A percentile compares a stretch with the other conserved stretches of the same genome.
Evolutionary conservation across 805 yeast species (phyloP).

Genomic region (Metschnikowia lachancei): DNA sequence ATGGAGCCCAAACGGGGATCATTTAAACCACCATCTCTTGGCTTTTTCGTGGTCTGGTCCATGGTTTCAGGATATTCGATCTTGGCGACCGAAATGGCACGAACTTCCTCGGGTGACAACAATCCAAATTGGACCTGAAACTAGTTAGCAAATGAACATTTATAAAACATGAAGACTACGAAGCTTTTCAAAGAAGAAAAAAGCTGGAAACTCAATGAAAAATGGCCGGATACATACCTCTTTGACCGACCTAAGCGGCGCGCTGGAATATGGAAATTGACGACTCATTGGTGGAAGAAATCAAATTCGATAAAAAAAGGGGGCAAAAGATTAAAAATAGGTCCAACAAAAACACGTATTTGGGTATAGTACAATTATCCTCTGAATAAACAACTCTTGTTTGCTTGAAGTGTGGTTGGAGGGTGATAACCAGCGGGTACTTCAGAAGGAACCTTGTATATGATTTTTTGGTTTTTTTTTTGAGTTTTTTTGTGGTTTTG

Average conservation of each 20-base stretch:
- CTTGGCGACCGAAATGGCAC: slow-evolving; percentile 97
- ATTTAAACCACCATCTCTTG: slow-evolving; percentile 94
- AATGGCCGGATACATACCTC: slow-evolving; percentile 58
- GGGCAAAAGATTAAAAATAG: background rate
- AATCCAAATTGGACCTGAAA: slow-evolving; percentile 88
- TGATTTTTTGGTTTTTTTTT: slow-evolving; percentile 3
- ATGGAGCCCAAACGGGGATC: slow-evolving; percentile 97
- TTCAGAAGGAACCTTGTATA: background rate
- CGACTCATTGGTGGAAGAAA: slow-evolving; percentile 37
- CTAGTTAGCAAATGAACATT: slow-evolving; percentile 17
- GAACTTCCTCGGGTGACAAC: slow-evolving; percentile 91
- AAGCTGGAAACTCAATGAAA: background rate
- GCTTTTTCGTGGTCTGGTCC: slow-evolving; percentile 94
- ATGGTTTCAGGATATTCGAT: slow-evolving; percentile 99
- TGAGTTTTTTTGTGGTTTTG: slow-evolving; percentile 2
- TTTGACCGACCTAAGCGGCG: slow-evolving; percentile 94
- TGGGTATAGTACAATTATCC: slow-evolving; percentile 1
- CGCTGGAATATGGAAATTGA: slow-evolving; percentile 89
- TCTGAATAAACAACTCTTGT: background rate
- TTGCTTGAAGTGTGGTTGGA: too few species aligned
- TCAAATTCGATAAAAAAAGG: background rate
- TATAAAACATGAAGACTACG: background rate
- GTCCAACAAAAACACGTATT: background rate
- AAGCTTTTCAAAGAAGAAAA: background rate
- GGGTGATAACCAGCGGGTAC: background rate